phyloP scores from a whole-genome alignment of 176 grass and related monocot species.

The maize (Zea mays) region Zm-B73-REFERENCE-NAM-5.0 NC_050096.1:12236001-12236500 shows the following conservation, averaged over 20 bases:
- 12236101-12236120: conserved; percentile 8
- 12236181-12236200: background rate
- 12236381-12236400: background rate
- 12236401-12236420: too few species aligned
- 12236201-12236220: background rate
- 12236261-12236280: background rate
- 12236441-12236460: background rate
- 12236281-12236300: background rate
- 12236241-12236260: background rate
- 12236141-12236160: background rate
- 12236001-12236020: conserved; percentile 30
- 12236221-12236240: background rate
- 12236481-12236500: too few species aligned
- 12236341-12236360: background rate
- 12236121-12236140: conserved; percentile 23
- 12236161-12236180: too few species aligned
- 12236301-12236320: background rate
- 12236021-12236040: background rate
- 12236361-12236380: background rate
- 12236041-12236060: conserved; percentile 1
- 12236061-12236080: background rate
- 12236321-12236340: background rate
- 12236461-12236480: background rate
- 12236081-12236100: background rate
- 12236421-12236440: background rate